These are phyloP conservation scores for Theileria parva DNA, from an alignment of 169 alveolate species.

Conservation along the genomic window DNA sequence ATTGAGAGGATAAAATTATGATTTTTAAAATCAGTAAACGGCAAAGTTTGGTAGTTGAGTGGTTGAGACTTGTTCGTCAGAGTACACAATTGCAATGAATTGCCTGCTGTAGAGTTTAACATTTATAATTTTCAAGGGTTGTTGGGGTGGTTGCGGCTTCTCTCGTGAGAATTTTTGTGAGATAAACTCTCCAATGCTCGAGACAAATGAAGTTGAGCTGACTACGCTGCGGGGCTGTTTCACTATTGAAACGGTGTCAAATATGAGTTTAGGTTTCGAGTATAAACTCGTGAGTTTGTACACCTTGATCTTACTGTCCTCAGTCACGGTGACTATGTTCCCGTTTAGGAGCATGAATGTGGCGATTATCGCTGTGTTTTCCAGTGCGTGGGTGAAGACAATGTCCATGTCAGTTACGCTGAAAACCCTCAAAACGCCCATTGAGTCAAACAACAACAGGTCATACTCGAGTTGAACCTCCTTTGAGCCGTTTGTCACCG, in stretches of 20 bases:
- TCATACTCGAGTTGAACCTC: conserved; percentile 29
- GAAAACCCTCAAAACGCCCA: conserved; percentile 45
- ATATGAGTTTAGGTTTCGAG: conserved; percentile 39
- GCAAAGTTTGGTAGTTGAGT: conserved; percentile 47
- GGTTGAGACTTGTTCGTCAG: conserved; percentile 37
- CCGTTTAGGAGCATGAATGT: conserved; percentile 36
- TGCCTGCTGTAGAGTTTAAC: conserved; percentile 34
- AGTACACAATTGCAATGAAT: conserved; percentile 43
- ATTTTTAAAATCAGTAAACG: not conserved
- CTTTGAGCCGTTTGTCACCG: not conserved
- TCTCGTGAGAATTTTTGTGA: conserved; percentile 27
- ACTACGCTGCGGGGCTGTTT: conserved; percentile 8
- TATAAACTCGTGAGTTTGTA: conserved; percentile 28
- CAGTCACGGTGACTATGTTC: conserved; percentile 37
- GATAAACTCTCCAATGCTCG: conserved; percentile 54
- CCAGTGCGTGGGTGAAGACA: conserved; percentile 22
- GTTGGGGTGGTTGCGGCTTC: conserved; percentile 17
- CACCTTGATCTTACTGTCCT: conserved; percentile 46
- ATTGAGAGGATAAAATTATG: not conserved
- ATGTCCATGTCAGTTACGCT: conserved; percentile 32
- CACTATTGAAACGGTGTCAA: conserved; percentile 41
- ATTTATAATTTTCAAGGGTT: conserved; percentile 10
- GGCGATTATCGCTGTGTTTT: conserved; percentile 36
- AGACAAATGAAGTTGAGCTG: conserved; percentile 17
- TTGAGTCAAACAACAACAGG: conserved; percentile 41